phyloP scores from a whole-genome alignment of 1,284 basidiomycete species.

The Puccinia hordei region DNA sequence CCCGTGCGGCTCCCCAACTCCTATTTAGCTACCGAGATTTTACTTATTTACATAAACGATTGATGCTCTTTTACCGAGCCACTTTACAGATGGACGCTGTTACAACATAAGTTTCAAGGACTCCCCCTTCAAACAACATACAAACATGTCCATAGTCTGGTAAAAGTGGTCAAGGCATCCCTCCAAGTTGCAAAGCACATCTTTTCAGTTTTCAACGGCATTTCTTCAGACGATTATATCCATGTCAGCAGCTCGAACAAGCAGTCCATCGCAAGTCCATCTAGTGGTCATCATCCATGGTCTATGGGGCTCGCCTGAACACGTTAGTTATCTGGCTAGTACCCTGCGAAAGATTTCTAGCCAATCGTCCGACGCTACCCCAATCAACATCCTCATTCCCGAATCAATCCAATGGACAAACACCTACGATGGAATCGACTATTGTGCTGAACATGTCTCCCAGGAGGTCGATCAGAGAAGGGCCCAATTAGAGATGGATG shows the following conservation, averaged over 20 bases:
- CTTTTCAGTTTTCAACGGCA: too few relatives aligned
- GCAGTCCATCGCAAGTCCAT: constrained; percentile 60
- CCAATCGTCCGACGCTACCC: constrained; percentile 31
- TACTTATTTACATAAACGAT: too few relatives aligned
- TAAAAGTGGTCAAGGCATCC: too few relatives aligned
- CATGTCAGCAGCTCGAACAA: background rate
- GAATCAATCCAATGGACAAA: constrained; percentile 66
- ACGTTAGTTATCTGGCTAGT: constrained; percentile 64
- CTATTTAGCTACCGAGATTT: too few relatives aligned
- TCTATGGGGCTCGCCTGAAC: constrained; percentile 75
- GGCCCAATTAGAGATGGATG: constrained; percentile 63
- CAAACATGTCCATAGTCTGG: too few relatives aligned
- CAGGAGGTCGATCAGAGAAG: constrained; percentile 67
- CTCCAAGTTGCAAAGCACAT: too few relatives aligned
- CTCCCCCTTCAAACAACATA: too few relatives aligned
- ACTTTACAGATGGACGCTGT: too few relatives aligned
- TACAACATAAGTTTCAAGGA: too few relatives aligned
- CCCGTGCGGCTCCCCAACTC: too few relatives aligned
- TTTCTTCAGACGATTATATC: background rate
- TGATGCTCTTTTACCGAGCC: too few relatives aligned
- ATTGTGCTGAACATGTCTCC: constrained; percentile 71
- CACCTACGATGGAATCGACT: constrained; percentile 75
- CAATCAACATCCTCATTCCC: constrained; percentile 65
- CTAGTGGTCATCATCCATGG: constrained; percentile 76
- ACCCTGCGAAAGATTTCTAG: constrained; percentile 55